Base-by-base conservation (phyloP, 73 alveolate genomes). In the Symbiodinium pilosum region DNA sequence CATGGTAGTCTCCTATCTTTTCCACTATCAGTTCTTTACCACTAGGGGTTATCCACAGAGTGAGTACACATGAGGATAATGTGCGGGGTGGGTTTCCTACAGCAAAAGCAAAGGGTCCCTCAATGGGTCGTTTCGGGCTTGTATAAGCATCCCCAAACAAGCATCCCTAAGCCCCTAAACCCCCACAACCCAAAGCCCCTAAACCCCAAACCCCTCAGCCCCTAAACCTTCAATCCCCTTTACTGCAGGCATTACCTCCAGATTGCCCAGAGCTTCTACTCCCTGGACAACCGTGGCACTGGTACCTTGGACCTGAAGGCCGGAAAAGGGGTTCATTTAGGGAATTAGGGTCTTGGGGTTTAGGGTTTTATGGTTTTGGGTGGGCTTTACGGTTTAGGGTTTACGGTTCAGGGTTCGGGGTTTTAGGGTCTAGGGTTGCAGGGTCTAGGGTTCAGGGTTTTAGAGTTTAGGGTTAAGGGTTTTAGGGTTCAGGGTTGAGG, bases 201-300 rank as follows among this genome's bases (percentile, higher is more conserved):
- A 52, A 52, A 52, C 69, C 69, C 69, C 21, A 52, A 1, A 3
- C 71, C 71, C 71, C 71, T 51, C 12, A 51, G 4, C 68, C 68
- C 68, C 4, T 51, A 51, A 51, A 24, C 71, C 71, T 54, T 54
- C 4, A 54, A 3, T 12, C 71, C n/a, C n/a, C n/a, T n/a, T n/a
- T n/a, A n/a, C n/a, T n/a, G 3, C 39, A 87, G 95, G 95, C 95
- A 87, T 34, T 87, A 56, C 68, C 32, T 87, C 68, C 95, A 87
- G 36, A 87, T 87, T 39, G 95, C 95, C 14, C 64, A 64, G 95
- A 87, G 95, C 69, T 87, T 87, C 68, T 54, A 59, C 34, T 52
- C 95, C n/a, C 71, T 87, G 18, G 95, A 87, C 68, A 87, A 87
- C 95, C 95, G 71, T 39, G 95, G 95, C 44, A 87, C 95, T 4